Evolutionary conservation across 2,329 filamentous ascomycete species (phyloP).

Genomic region (Clarireedia paspali): DNA sequence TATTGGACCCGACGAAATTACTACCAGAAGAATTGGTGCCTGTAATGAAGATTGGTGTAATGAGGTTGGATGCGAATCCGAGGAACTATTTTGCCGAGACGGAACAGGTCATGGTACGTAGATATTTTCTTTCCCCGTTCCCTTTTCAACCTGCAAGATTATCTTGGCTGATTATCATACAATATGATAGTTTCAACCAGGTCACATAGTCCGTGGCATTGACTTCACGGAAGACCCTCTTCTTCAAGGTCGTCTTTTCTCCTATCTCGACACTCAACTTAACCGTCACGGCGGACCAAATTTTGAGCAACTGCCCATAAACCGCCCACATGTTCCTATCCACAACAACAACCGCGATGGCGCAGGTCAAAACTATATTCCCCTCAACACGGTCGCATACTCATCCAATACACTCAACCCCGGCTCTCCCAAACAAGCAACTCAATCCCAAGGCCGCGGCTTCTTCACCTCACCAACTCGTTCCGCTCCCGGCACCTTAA

Average conservation of each 20-base stretch:
- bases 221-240: slow-evolving; percentile 63
- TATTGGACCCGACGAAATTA: slow-evolving; percentile 48
- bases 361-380: slow-evolving; percentile 60
- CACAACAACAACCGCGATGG: slow-evolving; percentile 64
- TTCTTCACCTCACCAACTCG: slow-evolving; percentile 63
- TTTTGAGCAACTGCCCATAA: slow-evolving; percentile 48
- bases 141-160: background rate
- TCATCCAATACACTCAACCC: slow-evolving; percentile 59
- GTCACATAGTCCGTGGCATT: slow-evolving; percentile 56
- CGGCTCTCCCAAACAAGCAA: slow-evolving; percentile 57
- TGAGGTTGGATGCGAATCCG: slow-evolving; percentile 35
- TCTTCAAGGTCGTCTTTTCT: slow-evolving; percentile 60
- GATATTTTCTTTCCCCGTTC: background rate
- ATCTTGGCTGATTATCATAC: background rate
- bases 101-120: slow-evolving; percentile 46
- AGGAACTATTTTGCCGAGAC: slow-evolving; percentile 56
- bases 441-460: slow-evolving; percentile 53
- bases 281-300: slow-evolving; percentile 46
- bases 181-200: slow-evolving; percentile 32
- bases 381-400: slow-evolving; percentile 58
- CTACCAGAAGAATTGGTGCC: slow-evolving; percentile 42
- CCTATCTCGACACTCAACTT: slow-evolving; percentile 56
- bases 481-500: slow-evolving; percentile 42
- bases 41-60: slow-evolving; percentile 39
- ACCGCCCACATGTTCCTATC: slow-evolving; percentile 16